Base-by-base conservation (phyloP, 495 filamentous ascomycete species). In the Aspergillus bridgeri region DNA sequence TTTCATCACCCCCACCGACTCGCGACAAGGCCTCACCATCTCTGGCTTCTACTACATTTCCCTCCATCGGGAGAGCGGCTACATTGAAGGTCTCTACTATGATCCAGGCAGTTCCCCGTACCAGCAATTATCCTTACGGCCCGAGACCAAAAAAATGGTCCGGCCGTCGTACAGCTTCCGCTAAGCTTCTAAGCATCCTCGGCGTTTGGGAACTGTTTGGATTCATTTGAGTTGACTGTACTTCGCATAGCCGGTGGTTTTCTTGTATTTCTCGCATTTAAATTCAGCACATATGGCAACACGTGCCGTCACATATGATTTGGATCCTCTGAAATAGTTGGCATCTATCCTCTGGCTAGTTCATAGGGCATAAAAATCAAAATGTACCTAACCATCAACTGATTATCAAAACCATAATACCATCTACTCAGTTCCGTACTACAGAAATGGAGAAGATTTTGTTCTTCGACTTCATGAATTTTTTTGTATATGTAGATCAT, bases 1-100 rank as follows among this genome's bases (percentile, higher is more conserved):
- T 64, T 90, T 90, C 71, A 84, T 90, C 56, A 85, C 82, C 3
- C 83, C 83, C 5, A 77, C 77, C 57, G 78, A 82, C 45, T 72
- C 79, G 27, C 75, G 79, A 56, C 75, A 79, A 63, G 82, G 84
- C 42, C 79, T 91, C 19, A 91, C 87, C 7, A 91, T 91, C 51
- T 84, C 79, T 51, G 88, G 88, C 5, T 91, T 91, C 68, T 91
- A 91, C 64, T 91, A 89, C 66, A 80, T 89, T 21, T 85, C 83
- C 49, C 67, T 91, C 54, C 71, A 78, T 50, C 75, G 88, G 43
- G 74, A 76, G 29, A 79, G 81, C 61, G 88, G 88, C 20, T 73
- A 75, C 23, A 77, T 90, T 38, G 86, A 89, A 60, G 87, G 88
- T 0, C 72, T 89, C 50, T 91, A 91, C 59, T 89, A 88, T 65